Percentiles rank a stretch among this genome's conserved stretches.
phyloP scores from a whole-genome alignment of 2,329 filamentous ascomycete genomes.

The Curvularia sp. region DNA sequence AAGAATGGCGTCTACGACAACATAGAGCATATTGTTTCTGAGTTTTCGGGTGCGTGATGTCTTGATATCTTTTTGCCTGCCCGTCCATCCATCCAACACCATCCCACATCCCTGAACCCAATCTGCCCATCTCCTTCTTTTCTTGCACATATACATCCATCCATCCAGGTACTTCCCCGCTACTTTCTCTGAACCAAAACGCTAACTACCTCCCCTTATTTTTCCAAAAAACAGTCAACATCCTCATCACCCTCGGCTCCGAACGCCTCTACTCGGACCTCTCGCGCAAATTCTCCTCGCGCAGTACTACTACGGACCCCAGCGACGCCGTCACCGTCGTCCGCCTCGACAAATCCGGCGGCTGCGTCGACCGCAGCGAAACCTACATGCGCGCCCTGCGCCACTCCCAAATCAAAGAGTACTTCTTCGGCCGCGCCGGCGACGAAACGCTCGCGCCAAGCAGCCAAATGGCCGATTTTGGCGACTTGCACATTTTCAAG shows the following conservation, averaged over 20 bases:
- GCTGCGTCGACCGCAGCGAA: conserved; percentile 78
- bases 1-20: conserved; percentile 73
- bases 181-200: not conserved
- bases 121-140: not conserved
- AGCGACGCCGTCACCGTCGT: conserved; percentile 78
- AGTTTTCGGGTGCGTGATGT: conserved; percentile 64
- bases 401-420: conserved; percentile 82
- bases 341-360: conserved; percentile 82
- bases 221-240: conserved; percentile 65
- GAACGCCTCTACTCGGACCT: conserved; percentile 78
- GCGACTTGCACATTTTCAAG: conserved; percentile 75
- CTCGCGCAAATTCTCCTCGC: conserved; percentile 67
- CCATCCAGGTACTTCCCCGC: conserved; percentile 3
- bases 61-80: conserved; percentile 14
- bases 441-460: conserved; percentile 79
- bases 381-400: conserved; percentile 74
- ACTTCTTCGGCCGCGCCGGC: conserved; percentile 82
- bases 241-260: conserved; percentile 82
- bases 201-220: conserved; percentile 35
- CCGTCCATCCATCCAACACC: no score
- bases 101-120: not conserved
- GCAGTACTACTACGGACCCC: conserved; percentile 48
- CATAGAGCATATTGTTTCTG: conserved; percentile 78
- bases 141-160: not conserved
- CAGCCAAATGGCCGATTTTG: conserved; percentile 83